phyloP scores from a whole-genome alignment of 805 yeast species.

The Kodamaea hsintzibuensis region DNA sequence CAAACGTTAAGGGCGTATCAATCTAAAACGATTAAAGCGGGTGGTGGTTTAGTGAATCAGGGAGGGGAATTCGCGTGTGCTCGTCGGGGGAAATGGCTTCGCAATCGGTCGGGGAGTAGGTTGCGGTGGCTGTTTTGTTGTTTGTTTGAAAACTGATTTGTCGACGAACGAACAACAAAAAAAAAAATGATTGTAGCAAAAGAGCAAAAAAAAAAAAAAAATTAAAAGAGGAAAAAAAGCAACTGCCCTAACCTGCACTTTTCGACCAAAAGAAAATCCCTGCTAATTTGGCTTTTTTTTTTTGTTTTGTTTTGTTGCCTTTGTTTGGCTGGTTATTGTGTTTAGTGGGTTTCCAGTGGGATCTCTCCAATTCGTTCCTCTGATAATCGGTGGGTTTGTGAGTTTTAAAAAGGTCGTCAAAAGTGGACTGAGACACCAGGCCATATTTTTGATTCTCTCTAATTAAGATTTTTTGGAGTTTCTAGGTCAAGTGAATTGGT shows the following conservation, averaged over 20 bases:
- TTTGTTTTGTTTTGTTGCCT: background rate
- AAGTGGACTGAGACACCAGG: no score
- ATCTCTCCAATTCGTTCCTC: no score
- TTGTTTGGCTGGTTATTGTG: background rate
- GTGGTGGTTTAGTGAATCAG: background rate
- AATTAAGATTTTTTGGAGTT: no score
- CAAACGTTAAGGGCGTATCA: background rate
- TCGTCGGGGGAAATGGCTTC: no score
- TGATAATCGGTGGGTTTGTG: background rate
- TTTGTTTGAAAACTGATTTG: constrained; percentile 10
- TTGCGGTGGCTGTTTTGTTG: constrained; percentile 9
- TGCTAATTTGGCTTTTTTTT: constrained; percentile 1
- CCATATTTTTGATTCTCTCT: no score
- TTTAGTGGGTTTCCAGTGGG: no score
- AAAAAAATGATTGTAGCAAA: constrained; percentile 5
- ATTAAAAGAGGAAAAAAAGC: constrained; percentile 9
- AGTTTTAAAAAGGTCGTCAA: no score
- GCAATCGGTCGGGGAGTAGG: no score
- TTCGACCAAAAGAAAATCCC: constrained; percentile 3
- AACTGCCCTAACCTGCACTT: background rate
- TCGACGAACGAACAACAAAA: constrained; percentile 9
- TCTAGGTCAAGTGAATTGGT: no score
- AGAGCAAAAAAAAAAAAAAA: constrained; percentile 6
- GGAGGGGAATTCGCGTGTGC: no score
- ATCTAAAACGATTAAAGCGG: background rate